Conservation (phyloP, 1,139 yeast species). For the Suhomyces guaymorum region DNA sequence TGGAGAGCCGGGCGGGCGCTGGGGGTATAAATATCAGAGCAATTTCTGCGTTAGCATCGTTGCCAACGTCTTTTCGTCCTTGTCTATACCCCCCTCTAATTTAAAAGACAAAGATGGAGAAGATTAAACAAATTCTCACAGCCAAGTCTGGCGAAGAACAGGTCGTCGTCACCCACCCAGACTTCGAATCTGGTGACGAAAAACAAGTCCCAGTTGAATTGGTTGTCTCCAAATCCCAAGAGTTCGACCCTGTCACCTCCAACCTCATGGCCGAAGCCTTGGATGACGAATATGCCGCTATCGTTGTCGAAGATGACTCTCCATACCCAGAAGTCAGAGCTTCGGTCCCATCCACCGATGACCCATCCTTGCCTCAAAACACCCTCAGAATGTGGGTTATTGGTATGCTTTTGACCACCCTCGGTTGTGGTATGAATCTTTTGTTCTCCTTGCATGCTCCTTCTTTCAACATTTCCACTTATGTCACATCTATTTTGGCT, state of each 20-base stretch:
- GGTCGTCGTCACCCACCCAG: slow-evolving; percentile 13
- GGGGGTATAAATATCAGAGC: background rate
- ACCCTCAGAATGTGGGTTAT: slow-evolving; percentile 63
- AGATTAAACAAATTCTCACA: slow-evolving; percentile 18
- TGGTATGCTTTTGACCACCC: slow-evolving; percentile 53
- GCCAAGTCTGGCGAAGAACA: slow-evolving; percentile 11
- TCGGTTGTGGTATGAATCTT: slow-evolving; percentile 62
- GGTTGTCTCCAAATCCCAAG: slow-evolving; percentile 34
- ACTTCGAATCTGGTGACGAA: slow-evolving; percentile 26
- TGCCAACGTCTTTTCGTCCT: background rate
- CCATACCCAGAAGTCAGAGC: slow-evolving; percentile 74
- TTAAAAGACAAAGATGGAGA: slow-evolving; percentile 25
- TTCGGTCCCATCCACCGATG: slow-evolving; percentile 64
- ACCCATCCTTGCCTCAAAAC: slow-evolving; percentile 54
- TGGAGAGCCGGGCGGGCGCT: no score
- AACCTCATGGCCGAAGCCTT: slow-evolving; percentile 18
- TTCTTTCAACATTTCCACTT: slow-evolving; percentile 51
- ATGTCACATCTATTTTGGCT: slow-evolving; percentile 59
- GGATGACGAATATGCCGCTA: slow-evolving; percentile 46
- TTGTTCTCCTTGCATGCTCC: slow-evolving; percentile 64
- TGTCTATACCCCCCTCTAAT: background rate
- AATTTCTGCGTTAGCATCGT: background rate
- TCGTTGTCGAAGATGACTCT: slow-evolving; percentile 52
- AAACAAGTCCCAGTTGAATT: slow-evolving; percentile 16
- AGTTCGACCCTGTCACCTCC: slow-evolving; percentile 41